These are phyloP conservation scores for Zygotorulaspora florentina DNA, from an alignment of 805 yeast genomes.

Conservation along the genomic window DNA sequence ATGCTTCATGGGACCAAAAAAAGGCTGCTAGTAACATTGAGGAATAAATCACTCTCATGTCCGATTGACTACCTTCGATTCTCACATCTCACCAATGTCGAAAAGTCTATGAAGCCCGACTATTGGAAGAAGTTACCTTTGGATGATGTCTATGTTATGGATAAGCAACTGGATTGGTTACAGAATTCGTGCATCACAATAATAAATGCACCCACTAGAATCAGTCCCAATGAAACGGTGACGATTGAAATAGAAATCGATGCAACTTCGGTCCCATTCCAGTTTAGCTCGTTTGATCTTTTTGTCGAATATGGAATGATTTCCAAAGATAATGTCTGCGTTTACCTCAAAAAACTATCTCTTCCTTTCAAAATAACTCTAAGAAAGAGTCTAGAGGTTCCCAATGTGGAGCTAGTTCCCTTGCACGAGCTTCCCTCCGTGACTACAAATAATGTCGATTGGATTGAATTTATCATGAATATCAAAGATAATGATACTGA, in stretches of 20 bases:
- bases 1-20: constrained; percentile 31
- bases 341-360: constrained; percentile 24
- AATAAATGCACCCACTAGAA: constrained; percentile 15
- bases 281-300: constrained; percentile 23
- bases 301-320: constrained; percentile 29
- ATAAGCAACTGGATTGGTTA: constrained; percentile 26
- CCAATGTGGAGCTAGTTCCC: constrained; percentile 70
- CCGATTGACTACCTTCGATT: constrained; percentile 25
- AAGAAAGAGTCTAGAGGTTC: constrained; percentile 58
- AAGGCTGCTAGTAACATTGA: constrained; percentile 18
- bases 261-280: constrained; percentile 21
- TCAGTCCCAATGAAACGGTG: constrained; percentile 24
- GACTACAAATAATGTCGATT: constrained; percentile 20
- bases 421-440: constrained; percentile 35
- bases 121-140: constrained; percentile 29
- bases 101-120: constrained; percentile 22
- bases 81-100: constrained; percentile 23
- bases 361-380: constrained; percentile 35
- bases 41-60: constrained; percentile 29
- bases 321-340: constrained; percentile 12
- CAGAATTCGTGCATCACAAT: constrained; percentile 20
- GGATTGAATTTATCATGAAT: constrained; percentile 29
- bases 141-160: constrained; percentile 29
- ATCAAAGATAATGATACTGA: constrained; percentile 10
- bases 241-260: constrained; percentile 26